These are phyloP conservation scores for Stereum hirsutum DNA, from an alignment of 1,284 basidiomycete species.

Conservation along the genomic window DNA sequence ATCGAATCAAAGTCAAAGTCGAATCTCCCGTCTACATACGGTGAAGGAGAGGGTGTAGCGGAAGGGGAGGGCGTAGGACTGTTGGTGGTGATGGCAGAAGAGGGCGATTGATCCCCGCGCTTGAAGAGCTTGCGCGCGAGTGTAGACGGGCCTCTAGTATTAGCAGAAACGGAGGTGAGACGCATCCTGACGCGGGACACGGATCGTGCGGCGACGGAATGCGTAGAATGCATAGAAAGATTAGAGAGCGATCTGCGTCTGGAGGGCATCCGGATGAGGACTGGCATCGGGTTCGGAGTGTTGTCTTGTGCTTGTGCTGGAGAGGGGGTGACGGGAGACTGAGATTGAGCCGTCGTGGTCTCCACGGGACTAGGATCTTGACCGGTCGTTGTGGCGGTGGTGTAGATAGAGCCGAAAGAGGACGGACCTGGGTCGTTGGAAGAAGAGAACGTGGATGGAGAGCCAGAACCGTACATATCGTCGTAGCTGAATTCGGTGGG, in stretches of 20 bases:
- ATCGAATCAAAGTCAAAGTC: conserved; percentile 7
- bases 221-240: conserved; percentile 35
- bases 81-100: conserved; percentile 1
- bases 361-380: conserved; percentile 13
- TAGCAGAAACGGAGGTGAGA: too few relatives aligned
- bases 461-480: conserved; percentile 26
- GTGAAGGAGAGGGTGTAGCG: conserved; percentile 11
- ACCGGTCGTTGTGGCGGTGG: conserved; percentile 13
- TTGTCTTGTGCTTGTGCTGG: conserved; percentile 10
- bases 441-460: conserved; percentile 27
- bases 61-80: conserved; percentile 6
- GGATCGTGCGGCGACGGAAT: conserved; percentile 26
- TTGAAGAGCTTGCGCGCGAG: conserved; percentile 49
- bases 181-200: conserved; percentile 38
- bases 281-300: conserved; percentile 10
- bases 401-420: conserved; percentile 35
- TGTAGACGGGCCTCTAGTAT: conserved; percentile 33
- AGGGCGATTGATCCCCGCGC: conserved; percentile 14
- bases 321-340: conserved; percentile 11
- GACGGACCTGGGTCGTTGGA: conserved; percentile 40
- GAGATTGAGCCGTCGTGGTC: too few relatives aligned
- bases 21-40: conserved; percentile 4
- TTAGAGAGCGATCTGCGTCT: conserved; percentile 51
- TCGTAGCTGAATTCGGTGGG: conserved; percentile 38
- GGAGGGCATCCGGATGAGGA: conserved; percentile 22